Percentiles rank a stretch among this genome's conserved stretches.
Evolutionary conservation across 2,329 filamentous ascomycete genomes (phyloP).

Genomic region (Xylariaceae sp.): DNA sequence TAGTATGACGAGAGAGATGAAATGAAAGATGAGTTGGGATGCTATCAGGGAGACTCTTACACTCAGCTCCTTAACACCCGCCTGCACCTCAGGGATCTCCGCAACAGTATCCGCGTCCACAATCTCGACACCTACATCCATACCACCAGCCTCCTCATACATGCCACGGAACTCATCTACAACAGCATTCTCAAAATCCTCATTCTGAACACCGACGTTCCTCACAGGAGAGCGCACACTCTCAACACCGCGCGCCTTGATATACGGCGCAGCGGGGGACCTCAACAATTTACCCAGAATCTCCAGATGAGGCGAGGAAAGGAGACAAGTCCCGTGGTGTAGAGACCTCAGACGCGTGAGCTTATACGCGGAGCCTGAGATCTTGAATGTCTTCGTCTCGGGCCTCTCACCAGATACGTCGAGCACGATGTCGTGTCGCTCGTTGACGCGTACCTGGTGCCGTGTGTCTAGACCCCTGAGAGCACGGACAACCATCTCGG

Average conservation of each 20-base stretch:
- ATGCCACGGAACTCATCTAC: constrained; percentile 62
- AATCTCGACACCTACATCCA: constrained; percentile 17
- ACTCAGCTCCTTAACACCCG: constrained; percentile 60
- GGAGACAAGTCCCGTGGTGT: constrained; percentile 88
- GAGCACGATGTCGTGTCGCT: constrained; percentile 83
- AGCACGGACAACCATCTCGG: constrained; percentile 88
- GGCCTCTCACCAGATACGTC: constrained; percentile 7
- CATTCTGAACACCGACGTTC: constrained; percentile 62
- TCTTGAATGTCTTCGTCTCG: constrained; percentile 56
- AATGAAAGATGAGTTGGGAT: background rate
- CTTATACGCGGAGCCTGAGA: constrained; percentile 95
- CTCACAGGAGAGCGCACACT: constrained; percentile 82
- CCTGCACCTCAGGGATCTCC: constrained; percentile 50
- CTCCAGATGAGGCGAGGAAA: constrained; percentile 70
- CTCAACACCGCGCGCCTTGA: constrained; percentile 81
- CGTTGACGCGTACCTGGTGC: constrained; percentile 69
- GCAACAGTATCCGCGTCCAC: constrained; percentile 48
- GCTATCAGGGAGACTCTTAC: constrained; percentile 37
- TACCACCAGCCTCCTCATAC: constrained; percentile 47
- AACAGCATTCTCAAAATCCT: constrained; percentile 52
- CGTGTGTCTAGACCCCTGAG: constrained; percentile 52
- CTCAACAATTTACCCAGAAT: constrained; percentile 66
- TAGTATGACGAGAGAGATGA: too few relatives aligned
- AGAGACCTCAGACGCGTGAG: constrained; percentile 75
- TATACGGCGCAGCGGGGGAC: constrained; percentile 72